phyloP scores from a whole-genome alignment of 345 rosid species.

The Xanthoceras sorbifolium region DNA sequence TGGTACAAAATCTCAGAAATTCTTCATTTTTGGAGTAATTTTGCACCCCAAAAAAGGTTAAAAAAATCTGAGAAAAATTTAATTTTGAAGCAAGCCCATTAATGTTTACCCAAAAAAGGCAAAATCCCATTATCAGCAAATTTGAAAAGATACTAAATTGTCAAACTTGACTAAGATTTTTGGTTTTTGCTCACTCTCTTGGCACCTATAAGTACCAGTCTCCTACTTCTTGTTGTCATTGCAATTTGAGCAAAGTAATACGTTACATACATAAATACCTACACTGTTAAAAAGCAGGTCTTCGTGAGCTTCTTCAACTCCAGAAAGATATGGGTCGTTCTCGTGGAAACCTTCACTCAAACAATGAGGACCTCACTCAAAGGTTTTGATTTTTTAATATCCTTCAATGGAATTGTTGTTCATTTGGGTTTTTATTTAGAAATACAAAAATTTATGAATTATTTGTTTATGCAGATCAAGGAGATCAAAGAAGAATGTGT shows the following conservation, averaged over 20 bases:
- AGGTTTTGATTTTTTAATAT: conserved; percentile 61
- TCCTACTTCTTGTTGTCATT: not conserved
- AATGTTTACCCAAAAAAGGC: not conserved
- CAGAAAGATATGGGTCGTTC: conserved; percentile 78
- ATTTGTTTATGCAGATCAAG: conserved; percentile 76
- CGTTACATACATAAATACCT: too few relatives aligned
- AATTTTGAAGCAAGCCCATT: too few relatives aligned
- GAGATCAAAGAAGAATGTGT: conserved; percentile 87
- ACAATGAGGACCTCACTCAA: conserved; percentile 88
- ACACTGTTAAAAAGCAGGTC: conserved; percentile 8
- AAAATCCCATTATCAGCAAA: too few relatives aligned
- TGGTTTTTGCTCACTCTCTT: conserved; percentile 15
- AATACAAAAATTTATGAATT: too few relatives aligned
- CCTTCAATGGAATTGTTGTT: too few relatives aligned
- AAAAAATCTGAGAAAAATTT: too few relatives aligned
- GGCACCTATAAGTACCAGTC: not conserved
- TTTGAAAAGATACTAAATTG: too few relatives aligned
- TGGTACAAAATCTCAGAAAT: conserved; percentile 4
- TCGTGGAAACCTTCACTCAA: conserved; percentile 81
- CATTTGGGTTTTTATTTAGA: too few relatives aligned
- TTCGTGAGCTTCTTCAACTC: conserved; percentile 26
- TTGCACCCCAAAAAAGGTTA: too few relatives aligned
- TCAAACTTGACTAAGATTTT: conserved; percentile 7
- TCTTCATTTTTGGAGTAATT: not conserved
- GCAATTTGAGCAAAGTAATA: not conserved